A percentile compares a stretch with the other conserved stretches of the same genome.
Evolutionary conservation across 2,329 filamentous ascomycete genomes (phyloP).

Genomic region (Penicillium sp.): DNA sequence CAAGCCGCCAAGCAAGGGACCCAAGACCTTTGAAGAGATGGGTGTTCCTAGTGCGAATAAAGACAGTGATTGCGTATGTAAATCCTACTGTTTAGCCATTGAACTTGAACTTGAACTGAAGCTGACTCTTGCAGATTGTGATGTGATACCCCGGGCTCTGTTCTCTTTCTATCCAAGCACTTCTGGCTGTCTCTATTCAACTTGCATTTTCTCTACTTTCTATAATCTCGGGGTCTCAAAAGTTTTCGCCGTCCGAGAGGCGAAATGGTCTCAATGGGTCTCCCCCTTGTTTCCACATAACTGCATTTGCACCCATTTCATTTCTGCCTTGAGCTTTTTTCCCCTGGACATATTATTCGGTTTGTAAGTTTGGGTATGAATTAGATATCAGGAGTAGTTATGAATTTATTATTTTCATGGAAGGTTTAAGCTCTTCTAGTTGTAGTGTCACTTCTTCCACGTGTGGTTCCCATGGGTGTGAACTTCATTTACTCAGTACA

Average conservation of each 20-base stretch:
- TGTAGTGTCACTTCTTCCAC: constrained; percentile 4
- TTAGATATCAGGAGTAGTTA: constrained; percentile 18
- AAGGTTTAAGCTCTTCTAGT: neutral
- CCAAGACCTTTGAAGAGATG: constrained; percentile 98
- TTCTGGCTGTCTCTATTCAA: constrained; percentile 7
- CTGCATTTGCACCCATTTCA: constrained; percentile 23
- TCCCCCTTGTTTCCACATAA: constrained; percentile 12
- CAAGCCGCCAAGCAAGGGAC: constrained; percentile 64
- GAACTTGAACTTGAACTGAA: neutral
- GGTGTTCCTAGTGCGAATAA: constrained; percentile 81
- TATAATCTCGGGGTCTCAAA: constrained; percentile 15
- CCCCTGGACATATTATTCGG: constrained; percentile 22
- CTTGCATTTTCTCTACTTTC: constrained; percentile 12
- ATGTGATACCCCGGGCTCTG: constrained; percentile 40
- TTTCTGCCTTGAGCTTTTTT: constrained; percentile 11
- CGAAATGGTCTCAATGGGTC: constrained; percentile 10
- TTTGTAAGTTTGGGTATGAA: constrained; percentile 1
- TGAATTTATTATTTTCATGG: constrained; percentile 6
- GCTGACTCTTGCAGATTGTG: constrained; percentile 34
- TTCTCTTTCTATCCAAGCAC: constrained; percentile 15
- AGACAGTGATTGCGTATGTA: constrained; percentile 84
- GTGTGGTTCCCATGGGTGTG: neutral
- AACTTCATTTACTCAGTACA: neutral
- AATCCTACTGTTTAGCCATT: neutral
- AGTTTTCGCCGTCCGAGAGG: constrained; percentile 14